Evolutionary conservation across 2,329 filamentous ascomycete species (phyloP).

Genomic region (Colletotrichum euphorbiae): DNA sequence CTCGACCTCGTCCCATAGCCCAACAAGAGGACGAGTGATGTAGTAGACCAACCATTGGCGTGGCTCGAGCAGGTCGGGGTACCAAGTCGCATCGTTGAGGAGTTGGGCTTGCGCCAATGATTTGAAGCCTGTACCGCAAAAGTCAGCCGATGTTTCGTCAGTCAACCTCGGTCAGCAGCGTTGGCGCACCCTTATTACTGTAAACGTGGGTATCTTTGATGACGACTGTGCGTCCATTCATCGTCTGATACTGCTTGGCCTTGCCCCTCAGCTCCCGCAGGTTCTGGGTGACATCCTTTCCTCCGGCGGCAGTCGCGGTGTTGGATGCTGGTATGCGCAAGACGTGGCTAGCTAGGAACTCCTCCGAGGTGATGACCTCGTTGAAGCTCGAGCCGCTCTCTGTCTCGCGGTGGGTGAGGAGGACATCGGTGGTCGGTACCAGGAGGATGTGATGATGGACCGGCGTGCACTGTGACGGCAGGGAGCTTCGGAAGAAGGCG

Average conservation of each 20-base stretch:
- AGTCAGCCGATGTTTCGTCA: constrained; percentile 8
- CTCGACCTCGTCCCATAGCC: constrained; percentile 81
- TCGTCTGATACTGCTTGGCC: constrained; percentile 91
- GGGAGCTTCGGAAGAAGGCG: constrained; percentile 97
- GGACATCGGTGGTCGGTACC: constrained; percentile 91
- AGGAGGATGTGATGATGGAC: constrained; percentile 93
- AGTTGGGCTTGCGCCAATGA: constrained; percentile 89
- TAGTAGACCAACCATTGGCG: constrained; percentile 98
- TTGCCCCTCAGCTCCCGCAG: constrained; percentile 90
- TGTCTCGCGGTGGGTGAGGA: constrained; percentile 87
- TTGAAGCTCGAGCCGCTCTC: constrained; percentile 82
- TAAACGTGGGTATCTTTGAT: constrained; percentile 94
- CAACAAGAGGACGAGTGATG: constrained; percentile 89
- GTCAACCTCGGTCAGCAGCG: not conserved
- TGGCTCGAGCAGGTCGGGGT: constrained; percentile 87
- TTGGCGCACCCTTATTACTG: constrained; percentile 86
- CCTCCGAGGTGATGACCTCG: constrained; percentile 88
- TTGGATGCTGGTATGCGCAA: constrained; percentile 75
- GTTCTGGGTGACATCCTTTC: constrained; percentile 70
- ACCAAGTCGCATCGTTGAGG: constrained; percentile 86
- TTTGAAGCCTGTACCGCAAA: constrained; percentile 78
- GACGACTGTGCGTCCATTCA: constrained; percentile 92
- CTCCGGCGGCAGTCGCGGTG: constrained; percentile 60
- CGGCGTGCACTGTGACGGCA: constrained; percentile 90
- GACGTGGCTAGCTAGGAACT: constrained; percentile 97